These are phyloP conservation scores for Botrytis fragariae DNA, from an alignment of 2,329 filamentous ascomycete species.

Conservation along the genomic window DNA sequence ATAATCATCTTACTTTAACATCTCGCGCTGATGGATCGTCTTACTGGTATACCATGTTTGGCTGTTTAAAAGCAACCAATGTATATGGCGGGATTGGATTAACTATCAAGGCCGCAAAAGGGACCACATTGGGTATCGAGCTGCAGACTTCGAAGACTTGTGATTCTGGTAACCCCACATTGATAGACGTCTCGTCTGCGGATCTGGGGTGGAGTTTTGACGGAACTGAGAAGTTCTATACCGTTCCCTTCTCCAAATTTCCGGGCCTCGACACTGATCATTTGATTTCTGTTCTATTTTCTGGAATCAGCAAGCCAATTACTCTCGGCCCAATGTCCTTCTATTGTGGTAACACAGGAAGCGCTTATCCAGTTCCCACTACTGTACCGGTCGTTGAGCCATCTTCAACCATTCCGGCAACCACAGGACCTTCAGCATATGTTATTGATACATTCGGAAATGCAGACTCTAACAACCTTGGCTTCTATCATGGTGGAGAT, in stretches of 20 bases:
- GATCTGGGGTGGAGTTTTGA: slow-evolving; percentile 60
- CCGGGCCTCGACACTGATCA: slow-evolving; percentile 50
- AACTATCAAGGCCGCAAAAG: slow-evolving; percentile 52
- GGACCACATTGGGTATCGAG: slow-evolving; percentile 52
- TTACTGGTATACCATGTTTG: slow-evolving; percentile 58
- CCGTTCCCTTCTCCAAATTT: slow-evolving; percentile 54
- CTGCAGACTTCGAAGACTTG: slow-evolving; percentile 47
- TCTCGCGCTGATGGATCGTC: slow-evolving; percentile 46
- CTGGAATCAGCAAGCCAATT: slow-evolving; percentile 46
- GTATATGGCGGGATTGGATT: slow-evolving; percentile 55
- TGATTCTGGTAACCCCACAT: slow-evolving; percentile 39
- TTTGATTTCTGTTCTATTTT: slow-evolving; percentile 52
- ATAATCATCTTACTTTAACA: slow-evolving; percentile 52
- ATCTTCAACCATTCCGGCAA: slow-evolving; percentile 50
- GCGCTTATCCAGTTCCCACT: slow-evolving; percentile 49
- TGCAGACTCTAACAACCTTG: slow-evolving; percentile 54
- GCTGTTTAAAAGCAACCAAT: slow-evolving; percentile 51
- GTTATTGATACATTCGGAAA: slow-evolving; percentile 61
- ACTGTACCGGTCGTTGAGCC: slow-evolving; percentile 44
- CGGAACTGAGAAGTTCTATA: slow-evolving; percentile 58
- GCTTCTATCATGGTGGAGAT: slow-evolving; percentile 65
- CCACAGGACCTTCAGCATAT: slow-evolving; percentile 47
- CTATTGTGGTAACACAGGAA: slow-evolving; percentile 53
- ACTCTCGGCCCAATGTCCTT: slow-evolving; percentile 56
- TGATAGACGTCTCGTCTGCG: slow-evolving; percentile 38